Evolutionary conservation across 2,329 filamentous ascomycete genomes (phyloP).

Genomic region (Aspergillus fischeri): DNA sequence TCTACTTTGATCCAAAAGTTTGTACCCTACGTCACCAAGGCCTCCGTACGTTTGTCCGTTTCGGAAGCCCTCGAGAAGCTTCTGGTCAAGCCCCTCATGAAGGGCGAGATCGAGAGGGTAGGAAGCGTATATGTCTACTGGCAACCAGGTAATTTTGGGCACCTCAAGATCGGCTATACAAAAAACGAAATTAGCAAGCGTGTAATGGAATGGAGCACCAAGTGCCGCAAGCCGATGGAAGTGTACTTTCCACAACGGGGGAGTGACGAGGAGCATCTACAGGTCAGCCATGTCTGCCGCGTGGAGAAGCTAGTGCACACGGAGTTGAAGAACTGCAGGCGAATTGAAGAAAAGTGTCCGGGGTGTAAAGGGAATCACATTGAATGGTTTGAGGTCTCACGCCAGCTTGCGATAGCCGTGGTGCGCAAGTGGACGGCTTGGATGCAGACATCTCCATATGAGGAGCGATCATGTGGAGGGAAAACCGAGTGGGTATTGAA

Average conservation of each 20-base stretch:
- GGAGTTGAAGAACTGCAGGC: background rate
- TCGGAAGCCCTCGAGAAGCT: no score
- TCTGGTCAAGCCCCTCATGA: no score
- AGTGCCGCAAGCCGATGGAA: background rate
- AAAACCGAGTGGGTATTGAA: background rate
- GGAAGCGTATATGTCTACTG: background rate
- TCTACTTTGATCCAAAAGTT: no score
- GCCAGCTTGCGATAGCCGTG: background rate
- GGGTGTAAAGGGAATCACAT: background rate
- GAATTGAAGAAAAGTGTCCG: background rate
- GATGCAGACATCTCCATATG: constrained; percentile 2
- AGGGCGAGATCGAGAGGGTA: no score
- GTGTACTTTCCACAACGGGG: background rate
- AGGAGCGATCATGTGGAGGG: background rate
- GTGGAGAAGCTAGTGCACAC: constrained; percentile 4
- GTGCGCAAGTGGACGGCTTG: constrained; percentile 4
- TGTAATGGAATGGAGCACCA: background rate
- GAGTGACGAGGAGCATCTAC: background rate
- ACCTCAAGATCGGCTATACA: constrained; percentile 4
- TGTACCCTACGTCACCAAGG: no score
- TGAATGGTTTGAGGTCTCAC: constrained; percentile 3
- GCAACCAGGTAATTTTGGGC: constrained; percentile 1
- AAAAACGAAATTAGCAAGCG: background rate
- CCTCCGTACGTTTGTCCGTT: no score
- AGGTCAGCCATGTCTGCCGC: background rate